These are phyloP conservation scores for Pythium phragmitis DNA, from an alignment of 352 stramenopile genomes.

Conservation along the genomic window DNA sequence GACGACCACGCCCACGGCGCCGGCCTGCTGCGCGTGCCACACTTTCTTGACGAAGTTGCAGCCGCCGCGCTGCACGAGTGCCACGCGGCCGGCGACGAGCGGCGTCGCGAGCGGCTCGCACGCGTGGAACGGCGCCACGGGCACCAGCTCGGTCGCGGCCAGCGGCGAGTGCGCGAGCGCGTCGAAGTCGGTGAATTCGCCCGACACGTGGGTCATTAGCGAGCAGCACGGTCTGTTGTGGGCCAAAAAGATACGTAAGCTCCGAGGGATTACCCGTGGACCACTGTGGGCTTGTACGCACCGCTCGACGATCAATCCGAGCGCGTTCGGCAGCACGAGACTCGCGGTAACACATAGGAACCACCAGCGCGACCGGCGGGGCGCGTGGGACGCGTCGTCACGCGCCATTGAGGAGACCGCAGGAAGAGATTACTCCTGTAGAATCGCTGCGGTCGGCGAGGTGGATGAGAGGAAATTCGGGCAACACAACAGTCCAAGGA, in stretches of 20 bases:
- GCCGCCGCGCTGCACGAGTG: conserved; percentile 63
- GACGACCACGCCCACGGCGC: conserved; percentile 66
- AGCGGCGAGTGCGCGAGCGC: conserved; percentile 38
- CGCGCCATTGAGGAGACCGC: background rate
- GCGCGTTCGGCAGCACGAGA: background rate
- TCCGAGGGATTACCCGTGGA: background rate
- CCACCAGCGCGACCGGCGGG: background rate
- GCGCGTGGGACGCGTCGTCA: background rate
- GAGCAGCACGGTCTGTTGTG: conserved; percentile 26
- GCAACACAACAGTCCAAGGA: background rate
- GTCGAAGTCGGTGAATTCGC: conserved; percentile 71
- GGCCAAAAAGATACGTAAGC: background rate
- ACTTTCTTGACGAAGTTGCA: conserved; percentile 63
- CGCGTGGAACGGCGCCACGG: conserved; percentile 48
- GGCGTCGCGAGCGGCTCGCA: conserved; percentile 46
- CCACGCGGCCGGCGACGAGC: conserved; percentile 55
- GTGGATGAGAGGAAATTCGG: background rate
- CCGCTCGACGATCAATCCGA: conserved; percentile 16
- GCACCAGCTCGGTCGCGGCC: conserved; percentile 44
- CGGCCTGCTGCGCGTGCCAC: conserved; percentile 53
- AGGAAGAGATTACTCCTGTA: too few species aligned
- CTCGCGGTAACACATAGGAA: background rate
- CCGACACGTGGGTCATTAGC: conserved; percentile 71
- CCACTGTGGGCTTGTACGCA: conserved; percentile 10
- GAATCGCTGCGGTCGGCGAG: background rate